Conservation (phyloP, 1,284 basidiomycete genomes). For the Somion occarium region DNA sequence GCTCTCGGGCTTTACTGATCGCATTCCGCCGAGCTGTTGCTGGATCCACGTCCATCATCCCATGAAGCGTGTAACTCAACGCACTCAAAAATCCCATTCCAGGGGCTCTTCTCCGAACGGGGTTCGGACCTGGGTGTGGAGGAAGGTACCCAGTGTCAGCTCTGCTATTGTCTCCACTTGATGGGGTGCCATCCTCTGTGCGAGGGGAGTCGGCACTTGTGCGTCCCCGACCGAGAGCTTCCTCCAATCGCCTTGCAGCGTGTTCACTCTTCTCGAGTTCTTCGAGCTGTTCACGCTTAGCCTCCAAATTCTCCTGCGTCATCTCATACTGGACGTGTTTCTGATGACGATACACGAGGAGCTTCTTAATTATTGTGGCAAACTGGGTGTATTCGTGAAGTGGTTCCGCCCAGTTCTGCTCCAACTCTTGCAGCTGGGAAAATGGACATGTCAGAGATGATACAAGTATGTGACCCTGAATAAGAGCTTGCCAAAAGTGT, state of each 20-base stretch:
- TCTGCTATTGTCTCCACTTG: slow-evolving; percentile 25
- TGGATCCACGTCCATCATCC: slow-evolving; percentile 98
- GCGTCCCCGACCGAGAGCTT: slow-evolving; percentile 70
- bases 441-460: slow-evolving; percentile 1
- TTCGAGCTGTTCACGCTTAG: slow-evolving; percentile 83
- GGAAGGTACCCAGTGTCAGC: slow-evolving; percentile 42
- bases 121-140: slow-evolving; percentile 72
- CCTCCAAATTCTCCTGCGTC: slow-evolving; percentile 88
- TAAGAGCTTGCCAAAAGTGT: slow-evolving; percentile 66
- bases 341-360: slow-evolving; percentile 93
- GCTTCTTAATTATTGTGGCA: slow-evolving; percentile 88
- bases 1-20: slow-evolving; percentile 92
- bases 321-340: slow-evolving; percentile 98
- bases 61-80: slow-evolving; percentile 90
- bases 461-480: neutral
- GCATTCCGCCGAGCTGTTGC: slow-evolving; percentile 90
- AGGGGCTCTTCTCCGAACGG: slow-evolving; percentile 54
- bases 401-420: slow-evolving; percentile 93
- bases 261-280: slow-evolving; percentile 91
- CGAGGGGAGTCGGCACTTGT: slow-evolving; percentile 8
- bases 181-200: slow-evolving; percentile 1
- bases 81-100: slow-evolving; percentile 90
- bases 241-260: slow-evolving; percentile 86
- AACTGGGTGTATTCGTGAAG: slow-evolving; percentile 96
- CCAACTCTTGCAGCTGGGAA: slow-evolving; percentile 80